Evolutionary conservation across 345 rosid genomes (phyloP), one percentile per base, ranked within the genome.

Genomic region (Psidium friedrichsthalianum): DNA sequence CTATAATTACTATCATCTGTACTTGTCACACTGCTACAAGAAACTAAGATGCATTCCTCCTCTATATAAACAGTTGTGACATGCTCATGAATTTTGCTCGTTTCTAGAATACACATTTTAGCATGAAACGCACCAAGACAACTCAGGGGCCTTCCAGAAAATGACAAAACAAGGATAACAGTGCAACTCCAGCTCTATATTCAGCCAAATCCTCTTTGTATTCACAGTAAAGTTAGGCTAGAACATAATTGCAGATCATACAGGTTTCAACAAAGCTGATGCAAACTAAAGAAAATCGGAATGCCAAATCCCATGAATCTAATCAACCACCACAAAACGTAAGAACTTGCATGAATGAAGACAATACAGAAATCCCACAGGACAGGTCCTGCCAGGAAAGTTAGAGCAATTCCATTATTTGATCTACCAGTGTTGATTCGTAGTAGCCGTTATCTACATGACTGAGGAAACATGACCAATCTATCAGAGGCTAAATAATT

Each of bases 371-470:
- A 69, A 69, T 55, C 58, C 44, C 1, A 44, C 44, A 55, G 84
- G 40, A 52, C 57, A 52, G 57, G 18, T 51, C 44, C 84, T 82
- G 22, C 44, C 84, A 52, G 57, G 44, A 54, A 82, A n/a, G 78
- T 58, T 84, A 84, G 85, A 24, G 42, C 84, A 69, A 44, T 86
- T 52, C 78, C 81, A 86, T 92, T 88, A 87, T 88, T 90, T 87
- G 86, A 86, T 83, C 83, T 64, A 82, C 59, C 84, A 15, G 25
- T 52, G 58, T 29, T 40, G 84, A 56, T 82, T 32, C 59, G 22
- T 59, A 85, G 84, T 87, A 88, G 80, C 88, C 87, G 56, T 83
- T 86, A 89, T 92, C 85, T 89, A 90, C 92, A 92, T 13, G 84
- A 81, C 88, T 78, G 29, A 54, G 56, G 83, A n/a, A 84, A 86